Evolutionary conservation across 192 early-diverging fungal species (phyloP).

Genomic region (Fimicolochytrium jonesii): DNA sequence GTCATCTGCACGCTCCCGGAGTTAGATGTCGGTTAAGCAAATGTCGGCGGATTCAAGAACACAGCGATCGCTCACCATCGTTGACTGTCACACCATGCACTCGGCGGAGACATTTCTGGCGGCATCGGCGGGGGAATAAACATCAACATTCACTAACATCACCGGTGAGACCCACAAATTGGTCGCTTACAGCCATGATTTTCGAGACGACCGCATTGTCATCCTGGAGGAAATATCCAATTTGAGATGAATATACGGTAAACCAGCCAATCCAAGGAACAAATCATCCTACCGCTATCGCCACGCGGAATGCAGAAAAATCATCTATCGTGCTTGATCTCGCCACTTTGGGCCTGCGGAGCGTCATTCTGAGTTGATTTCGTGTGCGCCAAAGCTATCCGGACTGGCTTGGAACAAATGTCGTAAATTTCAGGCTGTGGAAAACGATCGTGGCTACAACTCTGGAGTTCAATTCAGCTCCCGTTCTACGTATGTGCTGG

Average conservation of each 20-base stretch:
- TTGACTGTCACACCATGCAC: neutral
- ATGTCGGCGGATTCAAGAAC: too few relatives aligned
- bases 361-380: neutral
- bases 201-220: conserved; percentile 11
- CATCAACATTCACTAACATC: neutral
- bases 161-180: neutral
- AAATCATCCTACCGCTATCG: too few relatives aligned
- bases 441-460: too few relatives aligned
- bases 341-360: neutral
- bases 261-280: neutral
- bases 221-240: conserved; percentile 7
- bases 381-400: too few relatives aligned
- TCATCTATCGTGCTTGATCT: neutral
- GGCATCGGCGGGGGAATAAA: neutral
- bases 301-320: neutral
- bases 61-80: neutral
- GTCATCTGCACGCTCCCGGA: neutral
- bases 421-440: too few relatives aligned
- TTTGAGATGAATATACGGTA: neutral
- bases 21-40: too few relatives aligned
- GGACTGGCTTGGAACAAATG: too few relatives aligned
- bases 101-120: neutral
- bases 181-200: conserved; percentile 1
- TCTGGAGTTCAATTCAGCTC: too few relatives aligned
- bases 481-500: too few relatives aligned